phyloP scores from a whole-genome alignment of 257 asterid species.

The Penstemon barbatus region DNA sequence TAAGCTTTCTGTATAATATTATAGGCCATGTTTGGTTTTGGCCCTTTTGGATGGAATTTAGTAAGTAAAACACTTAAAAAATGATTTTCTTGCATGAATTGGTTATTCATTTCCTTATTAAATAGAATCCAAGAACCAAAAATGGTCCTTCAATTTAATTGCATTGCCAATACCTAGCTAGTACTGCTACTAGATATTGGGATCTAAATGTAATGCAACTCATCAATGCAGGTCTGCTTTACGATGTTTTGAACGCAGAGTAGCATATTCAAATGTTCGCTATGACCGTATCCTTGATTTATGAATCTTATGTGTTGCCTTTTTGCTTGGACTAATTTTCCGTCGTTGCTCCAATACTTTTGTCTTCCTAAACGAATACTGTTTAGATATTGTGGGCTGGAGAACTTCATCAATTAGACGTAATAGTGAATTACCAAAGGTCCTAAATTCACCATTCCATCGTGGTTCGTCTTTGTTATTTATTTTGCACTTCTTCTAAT shows the following conservation, averaged over 20 bases:
- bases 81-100: too few relatives aligned
- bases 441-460: constrained; percentile 28
- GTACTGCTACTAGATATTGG: neutral
- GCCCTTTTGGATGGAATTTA: too few relatives aligned
- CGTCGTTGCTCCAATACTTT: neutral
- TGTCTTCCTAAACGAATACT: constrained; percentile 44
- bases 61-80: too few relatives aligned
- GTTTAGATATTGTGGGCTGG: constrained; percentile 95
- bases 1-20: constrained; percentile 37
- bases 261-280: constrained; percentile 86
- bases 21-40: too few relatives aligned
- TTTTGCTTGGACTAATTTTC: constrained; percentile 15
- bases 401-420: constrained; percentile 97
- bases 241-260: constrained; percentile 79
- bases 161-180: constrained; percentile 14
- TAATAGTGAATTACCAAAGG: constrained; percentile 88
- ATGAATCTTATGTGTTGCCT: constrained; percentile 6
- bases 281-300: constrained; percentile 86
- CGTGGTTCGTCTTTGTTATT: constrained; percentile 18
- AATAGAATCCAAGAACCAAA: too few relatives aligned
- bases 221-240: constrained; percentile 77
- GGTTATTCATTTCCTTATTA: too few relatives aligned
- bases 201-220: constrained; percentile 16
- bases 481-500: constrained; percentile 8
- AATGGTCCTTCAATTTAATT: constrained; percentile 16